phyloP scores from a whole-genome alignment of 148 eudicot genomes.

The Heliamphora exappendiculata region DNA sequence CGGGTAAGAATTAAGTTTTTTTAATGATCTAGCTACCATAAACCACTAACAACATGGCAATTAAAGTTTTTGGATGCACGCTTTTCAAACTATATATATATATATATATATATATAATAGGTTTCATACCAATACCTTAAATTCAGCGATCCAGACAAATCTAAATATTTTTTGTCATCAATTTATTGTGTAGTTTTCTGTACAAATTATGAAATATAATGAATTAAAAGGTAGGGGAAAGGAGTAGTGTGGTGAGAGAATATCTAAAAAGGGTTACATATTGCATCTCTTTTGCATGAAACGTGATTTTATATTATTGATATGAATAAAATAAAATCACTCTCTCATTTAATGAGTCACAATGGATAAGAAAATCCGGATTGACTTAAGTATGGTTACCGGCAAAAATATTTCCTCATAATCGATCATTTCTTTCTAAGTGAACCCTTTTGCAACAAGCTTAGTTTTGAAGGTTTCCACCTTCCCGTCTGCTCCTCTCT shows the following conservation, averaged over 20 bases:
- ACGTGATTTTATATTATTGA: too few relatives aligned
- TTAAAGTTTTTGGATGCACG: not conserved
- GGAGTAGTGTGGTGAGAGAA: not conserved
- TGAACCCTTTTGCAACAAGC: too few relatives aligned
- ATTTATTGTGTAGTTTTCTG: not conserved
- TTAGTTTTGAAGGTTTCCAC: too few relatives aligned
- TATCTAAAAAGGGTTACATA: slow-evolving; percentile 4
- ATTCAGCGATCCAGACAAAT: not conserved
- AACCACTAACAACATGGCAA: not conserved
- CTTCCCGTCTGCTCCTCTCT: too few relatives aligned
- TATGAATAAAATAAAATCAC: too few relatives aligned
- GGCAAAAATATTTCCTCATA: too few relatives aligned
- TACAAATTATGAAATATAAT: not conserved
- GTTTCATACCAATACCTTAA: not conserved
- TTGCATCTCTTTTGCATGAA: too few relatives aligned
- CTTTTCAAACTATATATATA: too few relatives aligned
- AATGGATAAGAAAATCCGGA: too few relatives aligned
- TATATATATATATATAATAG: not conserved
- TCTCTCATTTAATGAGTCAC: too few relatives aligned
- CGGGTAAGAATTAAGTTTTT: not conserved
- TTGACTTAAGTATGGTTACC: too few relatives aligned
- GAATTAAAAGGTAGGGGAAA: not conserved
- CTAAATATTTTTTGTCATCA: not conserved
- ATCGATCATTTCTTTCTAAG: too few relatives aligned
- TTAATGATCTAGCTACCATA: not conserved